Conservation (phyloP, 116 monocot species). For the Cymodocea nodosa region DNA sequence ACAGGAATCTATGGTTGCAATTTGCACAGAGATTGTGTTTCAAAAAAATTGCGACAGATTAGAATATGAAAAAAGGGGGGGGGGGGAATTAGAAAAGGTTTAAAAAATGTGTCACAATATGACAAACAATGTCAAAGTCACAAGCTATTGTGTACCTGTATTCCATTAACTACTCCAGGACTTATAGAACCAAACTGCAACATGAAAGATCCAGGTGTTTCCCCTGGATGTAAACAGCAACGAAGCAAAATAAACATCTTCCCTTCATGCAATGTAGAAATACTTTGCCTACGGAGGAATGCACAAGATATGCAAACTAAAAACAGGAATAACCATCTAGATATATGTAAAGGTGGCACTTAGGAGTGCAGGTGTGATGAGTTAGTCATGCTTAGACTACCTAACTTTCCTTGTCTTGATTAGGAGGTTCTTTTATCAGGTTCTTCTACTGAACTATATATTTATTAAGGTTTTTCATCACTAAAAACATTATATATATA, state of each 20-base stretch:
- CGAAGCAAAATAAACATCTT: background rate
- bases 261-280: background rate
- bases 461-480: no score
- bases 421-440: no score
- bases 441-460: no score
- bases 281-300: background rate
- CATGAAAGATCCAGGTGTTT: constrained; percentile 24
- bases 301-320: background rate
- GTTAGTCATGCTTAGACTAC: no score
- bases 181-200: constrained; percentile 90
- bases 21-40: background rate
- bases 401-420: no score
- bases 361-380: no score
- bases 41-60: no score
- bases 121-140: no score
- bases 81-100: background rate
- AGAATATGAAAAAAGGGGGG: background rate
- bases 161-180: constrained; percentile 62
- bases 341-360: no score
- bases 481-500: no score
- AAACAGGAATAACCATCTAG: no score
- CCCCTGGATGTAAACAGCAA: constrained; percentile 30
- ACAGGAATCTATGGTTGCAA: constrained; percentile 58
- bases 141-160: constrained; percentile 32
- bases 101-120: background rate